phyloP scores from a whole-genome alignment of 805 yeast species.

The Yamadazyma ubonensis region DNA sequence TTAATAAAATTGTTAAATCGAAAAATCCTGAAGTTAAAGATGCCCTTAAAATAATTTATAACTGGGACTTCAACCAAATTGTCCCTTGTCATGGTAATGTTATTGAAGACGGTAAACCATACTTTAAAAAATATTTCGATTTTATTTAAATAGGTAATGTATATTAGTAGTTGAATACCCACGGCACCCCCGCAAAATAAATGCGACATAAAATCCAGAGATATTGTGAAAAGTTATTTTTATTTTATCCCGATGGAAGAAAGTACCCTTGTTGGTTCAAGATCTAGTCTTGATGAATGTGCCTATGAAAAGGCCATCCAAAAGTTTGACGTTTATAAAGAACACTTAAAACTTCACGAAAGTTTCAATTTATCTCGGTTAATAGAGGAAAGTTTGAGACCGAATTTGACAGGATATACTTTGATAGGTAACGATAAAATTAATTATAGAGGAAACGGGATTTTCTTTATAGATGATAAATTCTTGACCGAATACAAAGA shows the following conservation, averaged over 20 bases:
- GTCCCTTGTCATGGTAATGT: slow-evolving; percentile 63
- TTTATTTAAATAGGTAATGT: no score
- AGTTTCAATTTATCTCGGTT: slow-evolving; percentile 13
- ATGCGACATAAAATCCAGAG: slow-evolving; percentile 2
- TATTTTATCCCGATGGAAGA: slow-evolving; percentile 4
- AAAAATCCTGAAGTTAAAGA: slow-evolving; percentile 7
- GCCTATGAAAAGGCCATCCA: slow-evolving; percentile 6
- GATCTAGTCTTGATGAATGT: slow-evolving; percentile 2
- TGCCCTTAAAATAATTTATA: slow-evolving; percentile 28
- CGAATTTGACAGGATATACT: slow-evolving; percentile 37
- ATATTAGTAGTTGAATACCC: background rate
- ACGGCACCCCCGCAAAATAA: slow-evolving; percentile 7
- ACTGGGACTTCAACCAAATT: slow-evolving; percentile 49
- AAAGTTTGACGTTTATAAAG: slow-evolving; percentile 5
- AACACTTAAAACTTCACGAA: slow-evolving; percentile 6
- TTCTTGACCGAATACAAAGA: slow-evolving; percentile 26
- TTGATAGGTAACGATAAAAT: slow-evolving; percentile 36
- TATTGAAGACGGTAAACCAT: slow-evolving; percentile 39
- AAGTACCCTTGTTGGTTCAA: slow-evolving; percentile 3
- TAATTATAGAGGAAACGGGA: slow-evolving; percentile 29
- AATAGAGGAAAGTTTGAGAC: slow-evolving; percentile 30
- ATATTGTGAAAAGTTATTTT: background rate
- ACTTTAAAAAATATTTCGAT: slow-evolving; percentile 21
- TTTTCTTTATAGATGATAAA: slow-evolving; percentile 34
- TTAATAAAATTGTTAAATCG: slow-evolving; percentile 9